Conservation (phyloP, 768 basidiomycete genomes). For the Rhodotorula taiwanensis region DNA sequence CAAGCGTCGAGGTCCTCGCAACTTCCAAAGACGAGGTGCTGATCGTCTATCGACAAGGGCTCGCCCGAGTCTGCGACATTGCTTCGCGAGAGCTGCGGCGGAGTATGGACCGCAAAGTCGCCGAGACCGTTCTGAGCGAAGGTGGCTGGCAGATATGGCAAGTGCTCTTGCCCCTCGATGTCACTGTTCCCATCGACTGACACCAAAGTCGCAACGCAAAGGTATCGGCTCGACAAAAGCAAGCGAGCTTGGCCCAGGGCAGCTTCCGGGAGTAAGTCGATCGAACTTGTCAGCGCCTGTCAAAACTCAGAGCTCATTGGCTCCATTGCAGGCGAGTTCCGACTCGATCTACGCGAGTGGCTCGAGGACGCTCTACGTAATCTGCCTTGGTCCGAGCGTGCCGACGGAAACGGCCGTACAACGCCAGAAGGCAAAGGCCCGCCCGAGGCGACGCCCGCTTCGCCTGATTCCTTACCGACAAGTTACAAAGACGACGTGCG, state of each 20-base stretch:
- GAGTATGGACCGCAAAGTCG: slow-evolving; percentile 69
- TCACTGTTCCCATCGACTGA: not conserved
- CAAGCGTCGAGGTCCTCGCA: slow-evolving; percentile 59
- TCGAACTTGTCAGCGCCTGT: too few relatives aligned
- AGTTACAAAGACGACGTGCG: too few relatives aligned
- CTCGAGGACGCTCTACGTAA: slow-evolving; percentile 3
- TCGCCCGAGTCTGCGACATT: slow-evolving; percentile 80
- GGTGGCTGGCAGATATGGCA: slow-evolving; percentile 70
- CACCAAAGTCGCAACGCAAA: too few relatives aligned
- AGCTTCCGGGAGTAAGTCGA: too few relatives aligned
- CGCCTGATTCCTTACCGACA: too few relatives aligned
- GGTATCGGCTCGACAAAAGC: not conserved
- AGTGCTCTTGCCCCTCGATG: slow-evolving; percentile 11
- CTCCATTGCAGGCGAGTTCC: too few relatives aligned
- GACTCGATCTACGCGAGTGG: slow-evolving; percentile 12
- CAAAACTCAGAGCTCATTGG: too few relatives aligned
- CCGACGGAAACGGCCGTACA: too few relatives aligned
- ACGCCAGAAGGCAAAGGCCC: slow-evolving; percentile 10
- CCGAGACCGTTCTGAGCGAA: slow-evolving; percentile 62
- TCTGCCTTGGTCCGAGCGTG: slow-evolving; percentile 33
- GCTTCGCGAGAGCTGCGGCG: slow-evolving; percentile 76
- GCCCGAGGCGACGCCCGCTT: too few relatives aligned
- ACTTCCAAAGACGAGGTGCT: slow-evolving; percentile 60
- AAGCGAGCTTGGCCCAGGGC: too few relatives aligned
- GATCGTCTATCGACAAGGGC: slow-evolving; percentile 65